These are phyloP conservation scores for Tardiomyces blankii DNA, from an alignment of 1,139 yeast species.

Conservation along the genomic window DNA sequence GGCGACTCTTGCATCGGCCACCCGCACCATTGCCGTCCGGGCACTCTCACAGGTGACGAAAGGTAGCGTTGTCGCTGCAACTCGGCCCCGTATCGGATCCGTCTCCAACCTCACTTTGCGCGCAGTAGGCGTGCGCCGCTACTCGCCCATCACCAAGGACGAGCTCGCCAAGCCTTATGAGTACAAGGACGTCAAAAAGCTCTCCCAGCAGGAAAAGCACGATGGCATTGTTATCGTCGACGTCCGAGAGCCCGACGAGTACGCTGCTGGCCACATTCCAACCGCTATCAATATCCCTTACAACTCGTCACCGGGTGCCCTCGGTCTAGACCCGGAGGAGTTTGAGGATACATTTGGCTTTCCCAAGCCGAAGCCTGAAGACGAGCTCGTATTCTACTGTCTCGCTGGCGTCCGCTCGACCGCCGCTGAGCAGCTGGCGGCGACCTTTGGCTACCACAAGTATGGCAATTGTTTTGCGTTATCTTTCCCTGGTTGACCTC, in stretches of 20 bases:
- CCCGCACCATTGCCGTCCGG: background rate
- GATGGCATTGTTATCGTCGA: slow-evolving; percentile 53
- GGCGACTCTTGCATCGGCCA: background rate
- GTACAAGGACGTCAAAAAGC: slow-evolving; percentile 44
- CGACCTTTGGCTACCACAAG: slow-evolving; percentile 74
- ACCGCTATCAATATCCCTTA: slow-evolving; percentile 74
- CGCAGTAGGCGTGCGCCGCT: slow-evolving; percentile 3
- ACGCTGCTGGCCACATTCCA: slow-evolving; percentile 60
- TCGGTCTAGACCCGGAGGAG: slow-evolving; percentile 66
- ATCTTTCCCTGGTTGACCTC: slow-evolving; percentile 9
- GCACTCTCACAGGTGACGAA: too few species aligned
- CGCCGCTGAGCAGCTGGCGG: slow-evolving; percentile 86
- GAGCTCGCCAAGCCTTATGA: slow-evolving; percentile 41
- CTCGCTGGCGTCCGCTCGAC: slow-evolving; percentile 87
- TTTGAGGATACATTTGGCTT: slow-evolving; percentile 75
- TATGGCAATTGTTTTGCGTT: slow-evolving; percentile 4
- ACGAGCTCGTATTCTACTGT: slow-evolving; percentile 82
- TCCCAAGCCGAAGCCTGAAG: slow-evolving; percentile 60
- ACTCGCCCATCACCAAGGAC: slow-evolving; percentile 23
- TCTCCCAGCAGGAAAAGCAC: slow-evolving; percentile 20
- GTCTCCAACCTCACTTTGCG: too few species aligned
- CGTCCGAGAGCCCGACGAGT: slow-evolving; percentile 88
- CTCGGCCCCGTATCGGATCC: too few species aligned
- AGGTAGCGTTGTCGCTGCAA: too few species aligned
- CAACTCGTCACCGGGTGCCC: slow-evolving; percentile 90